These are phyloP conservation scores for Neofusicoccum kwambonambiense DNA, from an alignment of 2,329 filamentous ascomycete genomes.

Conservation along the genomic window DNA sequence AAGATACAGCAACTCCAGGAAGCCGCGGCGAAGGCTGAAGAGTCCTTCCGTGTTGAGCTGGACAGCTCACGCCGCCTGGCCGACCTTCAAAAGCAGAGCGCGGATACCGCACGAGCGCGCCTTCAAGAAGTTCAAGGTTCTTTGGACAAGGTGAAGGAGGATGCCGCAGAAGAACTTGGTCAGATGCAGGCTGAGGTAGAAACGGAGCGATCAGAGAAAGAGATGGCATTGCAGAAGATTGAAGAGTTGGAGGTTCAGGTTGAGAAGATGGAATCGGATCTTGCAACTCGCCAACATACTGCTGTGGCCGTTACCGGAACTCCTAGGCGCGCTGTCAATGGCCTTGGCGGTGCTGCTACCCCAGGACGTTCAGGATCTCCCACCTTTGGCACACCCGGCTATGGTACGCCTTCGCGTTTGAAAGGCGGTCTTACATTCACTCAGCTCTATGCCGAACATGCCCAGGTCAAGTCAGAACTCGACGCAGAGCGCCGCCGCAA, in stretches of 20 bases:
- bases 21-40: slow-evolving; percentile 74
- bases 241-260: slow-evolving; percentile 64
- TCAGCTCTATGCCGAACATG: slow-evolving; percentile 63
- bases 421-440: slow-evolving; percentile 59
- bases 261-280: slow-evolving; percentile 59
- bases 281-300: slow-evolving; percentile 42
- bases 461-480: slow-evolving; percentile 67
- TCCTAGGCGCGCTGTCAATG: slow-evolving; percentile 54
- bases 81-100: slow-evolving; percentile 75
- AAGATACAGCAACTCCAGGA: slow-evolving; percentile 86
- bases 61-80: slow-evolving; percentile 78
- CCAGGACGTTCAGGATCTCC: slow-evolving; percentile 53
- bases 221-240: slow-evolving; percentile 61
- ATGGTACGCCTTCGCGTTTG: slow-evolving; percentile 45
- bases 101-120: slow-evolving; percentile 68
- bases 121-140: slow-evolving; percentile 67
- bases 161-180: slow-evolving; percentile 59
- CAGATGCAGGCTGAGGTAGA: slow-evolving; percentile 51
- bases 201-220: slow-evolving; percentile 57
- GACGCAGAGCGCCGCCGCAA: slow-evolving; percentile 71
- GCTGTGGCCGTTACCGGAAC: slow-evolving; percentile 47
- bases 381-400: slow-evolving; percentile 52
- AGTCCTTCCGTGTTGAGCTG: slow-evolving; percentile 82
- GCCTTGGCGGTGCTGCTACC: slow-evolving; percentile 43
- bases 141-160: slow-evolving; percentile 64